Percentiles rank a stretch among this genome's conserved stretches.
phyloP scores from a whole-genome alignment of 345 rosid species.

The Hirschfeldia incana region DNA sequence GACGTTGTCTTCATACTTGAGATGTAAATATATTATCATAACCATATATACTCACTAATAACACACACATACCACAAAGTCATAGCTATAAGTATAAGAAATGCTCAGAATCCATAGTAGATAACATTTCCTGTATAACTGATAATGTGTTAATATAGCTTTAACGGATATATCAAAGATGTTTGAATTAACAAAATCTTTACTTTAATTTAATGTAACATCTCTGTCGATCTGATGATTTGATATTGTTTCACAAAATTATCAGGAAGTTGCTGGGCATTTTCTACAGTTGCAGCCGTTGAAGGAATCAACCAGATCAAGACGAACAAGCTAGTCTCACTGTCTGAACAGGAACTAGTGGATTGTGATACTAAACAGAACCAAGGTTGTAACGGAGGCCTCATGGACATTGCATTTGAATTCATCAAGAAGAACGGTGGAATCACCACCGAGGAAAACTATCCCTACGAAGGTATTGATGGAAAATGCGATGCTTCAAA shows the following conservation, averaged over 20 bases:
- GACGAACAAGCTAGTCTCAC: slow-evolving; percentile 49
- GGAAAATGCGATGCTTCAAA: slow-evolving; percentile 46
- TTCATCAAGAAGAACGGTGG: slow-evolving; percentile 48
- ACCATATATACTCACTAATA: neutral
- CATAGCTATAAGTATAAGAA: neutral
- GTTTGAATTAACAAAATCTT: neutral
- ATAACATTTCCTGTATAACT: neutral
- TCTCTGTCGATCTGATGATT: slow-evolving; percentile 4
- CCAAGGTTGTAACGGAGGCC: slow-evolving; percentile 68
- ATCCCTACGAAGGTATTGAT: slow-evolving; percentile 50
- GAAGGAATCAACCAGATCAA: slow-evolving; percentile 66
- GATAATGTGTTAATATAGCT: neutral
- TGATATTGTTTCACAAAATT: neutral
- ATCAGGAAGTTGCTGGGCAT: slow-evolving; percentile 78
- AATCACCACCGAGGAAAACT: slow-evolving; percentile 47
- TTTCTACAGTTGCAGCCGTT: slow-evolving; percentile 62
- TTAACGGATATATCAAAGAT: neutral
- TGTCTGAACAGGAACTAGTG: slow-evolving; percentile 68
- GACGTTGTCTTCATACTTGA: neutral
- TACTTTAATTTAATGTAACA: too few relatives aligned
- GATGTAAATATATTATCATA: neutral
- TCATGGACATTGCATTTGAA: slow-evolving; percentile 62
- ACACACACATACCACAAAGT: neutral
- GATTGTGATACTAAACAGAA: slow-evolving; percentile 65
- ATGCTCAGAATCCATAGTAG: neutral